These are phyloP conservation scores for Pichia sp. DNA, from an alignment of 1,139 yeast species.

Conservation along the genomic window DNA sequence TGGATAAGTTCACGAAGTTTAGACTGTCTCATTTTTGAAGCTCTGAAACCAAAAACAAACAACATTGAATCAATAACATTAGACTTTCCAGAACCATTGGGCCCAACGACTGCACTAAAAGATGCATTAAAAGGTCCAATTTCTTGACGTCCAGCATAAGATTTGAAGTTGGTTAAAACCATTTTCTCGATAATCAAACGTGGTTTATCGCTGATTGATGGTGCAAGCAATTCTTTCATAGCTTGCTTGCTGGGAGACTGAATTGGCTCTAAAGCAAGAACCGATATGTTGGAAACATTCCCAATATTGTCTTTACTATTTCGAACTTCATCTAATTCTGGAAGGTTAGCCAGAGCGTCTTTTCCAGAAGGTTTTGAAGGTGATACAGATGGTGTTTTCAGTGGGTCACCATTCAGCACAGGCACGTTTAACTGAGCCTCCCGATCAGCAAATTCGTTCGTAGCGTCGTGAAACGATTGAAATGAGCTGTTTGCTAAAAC, in stretches of 20 bases:
- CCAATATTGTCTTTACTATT: neutral
- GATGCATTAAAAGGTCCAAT: constrained; percentile 94
- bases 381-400: constrained; percentile 1
- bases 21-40: constrained; percentile 94
- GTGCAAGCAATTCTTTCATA: constrained; percentile 4
- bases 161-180: constrained; percentile 79
- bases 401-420: neutral
- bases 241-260: constrained; percentile 11
- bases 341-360: neutral
- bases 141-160: constrained; percentile 90
- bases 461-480: neutral
- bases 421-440: constrained; percentile 7
- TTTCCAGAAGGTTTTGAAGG: neutral
- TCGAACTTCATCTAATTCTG: neutral
- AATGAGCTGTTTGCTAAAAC: constrained; percentile 10
- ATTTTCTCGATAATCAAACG: constrained; percentile 70
- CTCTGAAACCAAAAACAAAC: constrained; percentile 95
- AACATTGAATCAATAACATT: constrained; percentile 94
- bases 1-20: constrained; percentile 87
- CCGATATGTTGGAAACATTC: constrained; percentile 6
- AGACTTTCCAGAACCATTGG: constrained; percentile 96
- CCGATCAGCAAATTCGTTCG: neutral
- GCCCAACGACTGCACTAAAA: constrained; percentile 98
- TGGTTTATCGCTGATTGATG: constrained; percentile 15
- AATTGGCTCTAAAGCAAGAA: constrained; percentile 14